phyloP scores from a whole-genome alignment of 169 alveolate genomes.

The Nephromyces sp. region DNA sequence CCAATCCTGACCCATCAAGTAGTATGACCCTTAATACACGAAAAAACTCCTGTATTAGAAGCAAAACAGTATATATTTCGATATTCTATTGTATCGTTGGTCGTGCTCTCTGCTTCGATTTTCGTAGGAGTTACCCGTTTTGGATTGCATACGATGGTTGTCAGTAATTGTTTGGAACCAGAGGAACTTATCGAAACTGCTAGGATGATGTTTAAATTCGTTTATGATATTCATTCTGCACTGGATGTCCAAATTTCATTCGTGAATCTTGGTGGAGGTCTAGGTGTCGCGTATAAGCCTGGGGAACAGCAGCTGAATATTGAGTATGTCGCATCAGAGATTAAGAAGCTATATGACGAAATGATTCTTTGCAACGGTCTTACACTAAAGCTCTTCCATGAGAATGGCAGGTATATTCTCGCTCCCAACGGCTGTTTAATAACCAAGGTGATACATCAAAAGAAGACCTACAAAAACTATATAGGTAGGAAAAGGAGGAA shows the following conservation, averaged over 20 bases:
- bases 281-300: slow-evolving; percentile 36
- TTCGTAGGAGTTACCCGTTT: slow-evolving; percentile 35
- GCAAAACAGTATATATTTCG: too few species aligned
- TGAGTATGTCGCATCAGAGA: background rate
- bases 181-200: slow-evolving; percentile 38
- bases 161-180: slow-evolving; percentile 22
- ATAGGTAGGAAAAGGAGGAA: slow-evolving; percentile 1
- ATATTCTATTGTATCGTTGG: too few species aligned
- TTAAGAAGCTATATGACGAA: background rate
- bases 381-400: background rate
- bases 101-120: too few species aligned
- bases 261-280: slow-evolving; percentile 36
- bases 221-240: slow-evolving; percentile 1
- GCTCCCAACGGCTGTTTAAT: slow-evolving; percentile 5
- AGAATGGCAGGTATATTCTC: slow-evolving; percentile 33
- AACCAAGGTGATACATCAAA: background rate
- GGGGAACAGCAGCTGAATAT: slow-evolving; percentile 1
- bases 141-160: slow-evolving; percentile 40
- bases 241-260: slow-evolving; percentile 18
- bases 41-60: too few species aligned
- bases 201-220: slow-evolving; percentile 25
- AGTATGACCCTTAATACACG: too few species aligned
- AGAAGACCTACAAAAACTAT: slow-evolving; percentile 5
- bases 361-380: background rate
- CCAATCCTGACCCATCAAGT: too few species aligned